Evolutionary conservation across 345 rosid genomes (phyloP).

Genomic region (Diplotaxis tenuifolia): DNA sequence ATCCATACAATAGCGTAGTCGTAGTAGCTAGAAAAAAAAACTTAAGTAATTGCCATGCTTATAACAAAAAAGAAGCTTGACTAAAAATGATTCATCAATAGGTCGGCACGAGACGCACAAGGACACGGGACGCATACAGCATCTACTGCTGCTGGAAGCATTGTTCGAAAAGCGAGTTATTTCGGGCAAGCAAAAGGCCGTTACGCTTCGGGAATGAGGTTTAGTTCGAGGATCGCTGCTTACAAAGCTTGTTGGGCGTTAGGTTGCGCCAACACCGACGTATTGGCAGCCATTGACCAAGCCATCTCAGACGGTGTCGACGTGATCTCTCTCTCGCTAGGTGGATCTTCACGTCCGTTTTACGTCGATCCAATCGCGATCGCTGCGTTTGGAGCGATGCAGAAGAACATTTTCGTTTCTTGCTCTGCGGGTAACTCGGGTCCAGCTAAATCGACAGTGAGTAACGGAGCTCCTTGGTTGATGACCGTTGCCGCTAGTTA

Average conservation of each 20-base stretch:
- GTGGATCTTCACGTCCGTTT: conserved; percentile 55
- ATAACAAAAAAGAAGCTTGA: not conserved
- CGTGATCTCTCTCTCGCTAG: conserved; percentile 70
- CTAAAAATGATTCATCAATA: not conserved
- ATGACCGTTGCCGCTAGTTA: conserved; percentile 87
- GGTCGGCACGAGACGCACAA: conserved; percentile 62
- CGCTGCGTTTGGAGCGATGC: conserved; percentile 57
- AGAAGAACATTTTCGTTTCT: conserved; percentile 64
- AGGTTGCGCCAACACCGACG: conserved; percentile 61
- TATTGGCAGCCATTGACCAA: conserved; percentile 64
- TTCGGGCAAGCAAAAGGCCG: conserved; percentile 55
- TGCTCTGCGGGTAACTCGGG: conserved; percentile 86
- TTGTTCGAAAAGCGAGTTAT: conserved; percentile 46
- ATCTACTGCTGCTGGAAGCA: conserved; percentile 67
- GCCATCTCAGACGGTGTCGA: conserved; percentile 78
- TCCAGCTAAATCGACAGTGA: conserved; percentile 47
- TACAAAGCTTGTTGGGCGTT: conserved; percentile 71
- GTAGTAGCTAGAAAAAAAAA: too few species aligned
- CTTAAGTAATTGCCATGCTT: not conserved
- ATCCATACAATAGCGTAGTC: too few species aligned
- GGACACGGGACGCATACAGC: conserved; percentile 94
- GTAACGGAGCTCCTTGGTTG: conserved; percentile 79
- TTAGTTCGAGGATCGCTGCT: conserved; percentile 62
- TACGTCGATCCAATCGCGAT: conserved; percentile 53
- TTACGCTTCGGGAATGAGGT: conserved; percentile 65